Evolutionary conservation across 495 filamentous ascomycete genomes (phyloP), one percentile per base, ranked within the genome.

Genomic region (Penicillium verhagenii): DNA sequence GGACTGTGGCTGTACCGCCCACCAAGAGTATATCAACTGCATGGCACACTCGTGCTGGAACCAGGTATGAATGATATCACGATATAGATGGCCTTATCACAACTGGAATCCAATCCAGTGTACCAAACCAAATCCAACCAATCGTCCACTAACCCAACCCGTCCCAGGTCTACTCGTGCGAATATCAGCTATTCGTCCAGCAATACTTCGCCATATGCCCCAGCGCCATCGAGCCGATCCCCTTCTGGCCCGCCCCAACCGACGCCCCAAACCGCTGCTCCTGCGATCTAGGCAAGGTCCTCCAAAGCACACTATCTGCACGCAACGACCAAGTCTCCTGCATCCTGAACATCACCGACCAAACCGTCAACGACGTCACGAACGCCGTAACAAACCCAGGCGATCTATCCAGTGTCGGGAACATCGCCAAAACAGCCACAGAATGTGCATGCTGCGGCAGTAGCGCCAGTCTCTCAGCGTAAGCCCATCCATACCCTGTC

Each of bases 141-240:
- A 14, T 28, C 11, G 9, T n/a, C 37, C 13, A 20, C 16, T 21
- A 18, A 28, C 6, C n/a, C n/a, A n/a, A 46, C 39, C 26, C 24
- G 42, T 49, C 13, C 13, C 38, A 68, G 65, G 65, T 68, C 38
- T 71, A 71, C 51, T 71, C 68, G 18, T 71, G 68, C 57, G 61
- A 67, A 52, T 71, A 71, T 54, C 68, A 71, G 44, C 66, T 63
- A 52, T 66, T 71, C 48, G 53, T 71, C 14, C 64, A 68, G 20
- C 59, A 67, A 46, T 71, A 71, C 51, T 64, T 62, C 50, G 53
- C 63, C 42, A 48, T 68, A n/a, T 68, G 65, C 59, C 66, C 60
- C 16, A 65, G 51, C 23, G 61, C 61, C 42, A 23, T 38, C n/a
- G 63, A 65, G 23, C 56, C 60, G 19, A 71, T 71, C 39, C 68